Base-by-base conservation (phyloP, 257 asterid species). In the Gentiana macrophylla region DNA sequence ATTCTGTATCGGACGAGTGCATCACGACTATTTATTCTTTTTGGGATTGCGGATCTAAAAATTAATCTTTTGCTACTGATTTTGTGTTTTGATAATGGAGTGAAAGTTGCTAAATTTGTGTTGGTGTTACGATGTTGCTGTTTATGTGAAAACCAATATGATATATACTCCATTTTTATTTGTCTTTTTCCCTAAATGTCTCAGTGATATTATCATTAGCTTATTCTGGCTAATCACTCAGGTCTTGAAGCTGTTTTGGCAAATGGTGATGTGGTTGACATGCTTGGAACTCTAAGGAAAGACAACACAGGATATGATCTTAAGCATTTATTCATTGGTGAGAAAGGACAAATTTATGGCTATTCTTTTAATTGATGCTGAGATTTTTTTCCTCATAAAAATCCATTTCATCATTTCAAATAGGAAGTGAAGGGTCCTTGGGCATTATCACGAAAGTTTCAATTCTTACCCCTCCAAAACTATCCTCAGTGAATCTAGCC, bases 271-370 rank as follows among this genome's bases (percentile, higher is more conserved):
- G 94, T 91, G 72, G 86, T 91, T 69, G 95, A 91, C 70, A 82
- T 91, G 94, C 96, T 91, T 56, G 90, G 96, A 54, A 84, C 93
- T 59, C 72, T 91, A 67, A 84, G 98, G 62, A 91, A 91, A 73
- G 98, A 91, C 77, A 91, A 87, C 71, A 91, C 98, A 15, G 98
- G 98, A 69, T 91, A 91, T 59, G 98, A 91, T 82, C 73, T 91
- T 75, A 91, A 91, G 77, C 98, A 91, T 78, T 79, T 91, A 79
- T 91, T 91, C 69, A 88, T 91, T 58, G 98, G 98, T 84, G 69
- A 77, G 60, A 35, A 13, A 59, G 62, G 58, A 32, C 56, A 53
- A 66, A 60, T 8, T 60, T 68, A 44, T 56, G 53, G 44, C 36
- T 56, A 15, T 63, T 44, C 43, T 65, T 50, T 47, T 52, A 55